Conservation (phyloP, 1,284 basidiomycete genomes). For the Trichosporon sp. region DNA sequence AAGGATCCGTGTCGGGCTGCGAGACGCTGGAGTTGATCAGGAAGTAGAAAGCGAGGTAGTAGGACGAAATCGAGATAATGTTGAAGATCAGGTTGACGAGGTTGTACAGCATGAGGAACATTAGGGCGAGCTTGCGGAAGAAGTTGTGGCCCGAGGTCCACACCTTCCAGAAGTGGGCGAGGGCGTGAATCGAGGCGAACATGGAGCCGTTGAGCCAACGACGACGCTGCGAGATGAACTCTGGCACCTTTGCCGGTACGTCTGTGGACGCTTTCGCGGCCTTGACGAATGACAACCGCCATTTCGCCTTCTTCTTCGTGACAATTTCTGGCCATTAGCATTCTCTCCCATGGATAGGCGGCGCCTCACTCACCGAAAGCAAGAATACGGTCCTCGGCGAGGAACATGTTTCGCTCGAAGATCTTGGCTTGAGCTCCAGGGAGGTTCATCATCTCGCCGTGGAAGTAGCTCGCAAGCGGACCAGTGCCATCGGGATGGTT, state of each 20-base stretch:
- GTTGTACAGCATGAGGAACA: slow-evolving; percentile 51
- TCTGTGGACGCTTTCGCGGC: slow-evolving; percentile 73
- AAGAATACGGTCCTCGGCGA: slow-evolving; percentile 56
- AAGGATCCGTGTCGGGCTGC: slow-evolving; percentile 58
- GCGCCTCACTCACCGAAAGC: slow-evolving; percentile 38
- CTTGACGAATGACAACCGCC: slow-evolving; percentile 82
- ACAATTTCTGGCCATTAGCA: slow-evolving; percentile 32
- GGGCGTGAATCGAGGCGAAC: slow-evolving; percentile 73
- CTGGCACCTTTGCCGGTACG: slow-evolving; percentile 66
- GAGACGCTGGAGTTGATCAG: slow-evolving; percentile 64
- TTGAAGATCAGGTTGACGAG: slow-evolving; percentile 44
- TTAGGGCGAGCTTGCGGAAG: slow-evolving; percentile 74
- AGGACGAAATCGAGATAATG: slow-evolving; percentile 69
- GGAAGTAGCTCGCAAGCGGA: slow-evolving; percentile 85
- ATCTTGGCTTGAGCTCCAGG: slow-evolving; percentile 41
- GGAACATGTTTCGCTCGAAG: slow-evolving; percentile 77
- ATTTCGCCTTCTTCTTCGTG: slow-evolving; percentile 42
- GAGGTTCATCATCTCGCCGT: slow-evolving; percentile 73
- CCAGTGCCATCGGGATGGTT: slow-evolving; percentile 77
- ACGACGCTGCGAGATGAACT: slow-evolving; percentile 84
- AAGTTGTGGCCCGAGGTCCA: slow-evolving; percentile 86
- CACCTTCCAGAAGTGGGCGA: slow-evolving; percentile 74
- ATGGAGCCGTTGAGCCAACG: slow-evolving; percentile 76
- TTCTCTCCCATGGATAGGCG: neutral
- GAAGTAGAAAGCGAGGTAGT: slow-evolving; percentile 47